Conservation (phyloP, 2,329 filamentous ascomycete genomes). For the Phaeophleospora eucalypticola region DNA sequence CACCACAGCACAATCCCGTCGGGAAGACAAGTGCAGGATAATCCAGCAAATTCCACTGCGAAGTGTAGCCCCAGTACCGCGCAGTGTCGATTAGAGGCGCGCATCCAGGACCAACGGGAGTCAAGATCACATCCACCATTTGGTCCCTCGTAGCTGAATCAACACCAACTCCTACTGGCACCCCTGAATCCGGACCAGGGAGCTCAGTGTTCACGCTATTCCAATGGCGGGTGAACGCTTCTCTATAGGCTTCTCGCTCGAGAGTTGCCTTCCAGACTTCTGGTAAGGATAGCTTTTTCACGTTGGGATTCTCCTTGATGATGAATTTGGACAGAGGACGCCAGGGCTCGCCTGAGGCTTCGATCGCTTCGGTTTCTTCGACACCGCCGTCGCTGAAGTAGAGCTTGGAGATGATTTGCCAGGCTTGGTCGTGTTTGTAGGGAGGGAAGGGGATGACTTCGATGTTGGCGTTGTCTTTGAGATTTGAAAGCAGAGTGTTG, state of each 20-base stretch:
- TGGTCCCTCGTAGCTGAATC: constrained; percentile 22
- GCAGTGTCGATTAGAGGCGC: constrained; percentile 53
- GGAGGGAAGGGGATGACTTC: constrained; percentile 51
- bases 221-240: constrained; percentile 46
- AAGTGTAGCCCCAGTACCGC: constrained; percentile 61
- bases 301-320: constrained; percentile 51
- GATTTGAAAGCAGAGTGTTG: constrained; percentile 39
- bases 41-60: constrained; percentile 66
- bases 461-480: constrained; percentile 46
- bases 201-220: constrained; percentile 37
- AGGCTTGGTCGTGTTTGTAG: constrained; percentile 48
- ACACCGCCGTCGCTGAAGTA: constrained; percentile 60
- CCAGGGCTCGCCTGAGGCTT: constrained; percentile 54
- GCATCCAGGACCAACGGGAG: constrained; percentile 53
- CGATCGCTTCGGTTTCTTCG: constrained; percentile 50
- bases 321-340: constrained; percentile 58
- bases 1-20: constrained; percentile 44
- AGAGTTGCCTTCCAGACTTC: constrained; percentile 42
- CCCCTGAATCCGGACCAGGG: constrained; percentile 20
- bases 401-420: constrained; percentile 44
- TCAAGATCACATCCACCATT: constrained; percentile 59
- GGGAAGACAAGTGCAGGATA: constrained; percentile 57
- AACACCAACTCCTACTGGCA: constrained; percentile 6
- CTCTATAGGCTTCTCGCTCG: constrained; percentile 43
- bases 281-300: constrained; percentile 39